phyloP scores from a whole-genome alignment of 257 asterid genomes.

The Ilex asprella region DNA sequence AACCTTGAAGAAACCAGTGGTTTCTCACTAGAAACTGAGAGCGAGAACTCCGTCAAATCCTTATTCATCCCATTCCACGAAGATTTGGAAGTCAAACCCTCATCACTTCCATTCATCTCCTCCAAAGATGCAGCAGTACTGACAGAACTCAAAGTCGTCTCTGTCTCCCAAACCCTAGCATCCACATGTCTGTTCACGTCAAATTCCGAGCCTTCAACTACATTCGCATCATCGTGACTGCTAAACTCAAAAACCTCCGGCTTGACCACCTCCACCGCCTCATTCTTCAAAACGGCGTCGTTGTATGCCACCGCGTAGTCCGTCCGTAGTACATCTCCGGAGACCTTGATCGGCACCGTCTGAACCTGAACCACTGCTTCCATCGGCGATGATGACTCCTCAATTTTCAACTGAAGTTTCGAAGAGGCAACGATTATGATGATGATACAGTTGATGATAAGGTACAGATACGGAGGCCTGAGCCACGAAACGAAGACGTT shows the following conservation, averaged over 20 bases:
- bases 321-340: constrained; percentile 12
- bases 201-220: constrained; percentile 19
- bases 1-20: constrained; percentile 66
- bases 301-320: constrained; percentile 4
- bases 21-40: constrained; percentile 24
- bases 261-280: constrained; percentile 6
- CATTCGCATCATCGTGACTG: constrained; percentile 10
- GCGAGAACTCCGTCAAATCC: constrained; percentile 6
- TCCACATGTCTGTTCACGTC: constrained; percentile 10
- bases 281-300: constrained; percentile 20
- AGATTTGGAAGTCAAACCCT: neutral
- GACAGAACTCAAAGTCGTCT: neutral
- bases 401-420: constrained; percentile 45
- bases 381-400: constrained; percentile 12
- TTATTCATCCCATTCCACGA: constrained; percentile 1
- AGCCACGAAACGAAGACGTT: constrained; percentile 66
- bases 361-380: constrained; percentile 5
- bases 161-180: constrained; percentile 3
- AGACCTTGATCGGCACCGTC: neutral
- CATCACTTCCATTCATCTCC: constrained; percentile 32
- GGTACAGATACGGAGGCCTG: constrained; percentile 74
- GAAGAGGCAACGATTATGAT: constrained; percentile 67
- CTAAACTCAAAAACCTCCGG: constrained; percentile 10
- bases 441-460: constrained; percentile 74
- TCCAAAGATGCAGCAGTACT: constrained; percentile 9